These are phyloP conservation scores for Cymbopogon citratus DNA, from an alignment of 176 grass and related monocot species.

Conservation along the genomic window DNA sequence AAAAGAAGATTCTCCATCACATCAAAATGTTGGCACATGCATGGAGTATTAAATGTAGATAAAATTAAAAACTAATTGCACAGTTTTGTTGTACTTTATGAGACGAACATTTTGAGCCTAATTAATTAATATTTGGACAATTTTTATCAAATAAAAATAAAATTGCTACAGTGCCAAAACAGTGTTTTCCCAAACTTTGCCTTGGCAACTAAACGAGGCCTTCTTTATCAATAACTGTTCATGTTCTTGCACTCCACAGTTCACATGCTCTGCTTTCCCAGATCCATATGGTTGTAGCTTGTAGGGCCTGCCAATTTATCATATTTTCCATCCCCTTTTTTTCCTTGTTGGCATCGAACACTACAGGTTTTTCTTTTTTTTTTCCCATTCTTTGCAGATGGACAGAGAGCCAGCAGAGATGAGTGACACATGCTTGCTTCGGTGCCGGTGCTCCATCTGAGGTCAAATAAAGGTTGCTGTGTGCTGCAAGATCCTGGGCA, in stretches of 20 bases:
- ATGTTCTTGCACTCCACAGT: neutral
- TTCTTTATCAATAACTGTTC: too few relatives aligned
- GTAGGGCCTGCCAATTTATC: neutral
- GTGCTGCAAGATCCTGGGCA: conserved; percentile 27
- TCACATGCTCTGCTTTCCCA: neutral
- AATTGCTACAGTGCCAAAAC: too few relatives aligned
- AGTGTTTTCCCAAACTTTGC: too few relatives aligned
- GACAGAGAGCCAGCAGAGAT: neutral
- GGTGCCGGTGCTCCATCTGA: neutral
- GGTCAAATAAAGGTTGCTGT: neutral
- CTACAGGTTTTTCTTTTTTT: neutral
- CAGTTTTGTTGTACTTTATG: too few relatives aligned
- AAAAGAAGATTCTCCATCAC: too few relatives aligned
- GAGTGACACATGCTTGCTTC: neutral
- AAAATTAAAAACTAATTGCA: too few relatives aligned
- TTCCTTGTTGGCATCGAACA: neutral
- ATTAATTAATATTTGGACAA: too few relatives aligned
- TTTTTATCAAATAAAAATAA: too few relatives aligned
- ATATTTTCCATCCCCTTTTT: neutral
- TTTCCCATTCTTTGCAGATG: neutral
- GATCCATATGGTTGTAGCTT: neutral
- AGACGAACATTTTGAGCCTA: too few relatives aligned
- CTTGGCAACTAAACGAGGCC: too few relatives aligned
- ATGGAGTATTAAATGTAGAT: too few relatives aligned
- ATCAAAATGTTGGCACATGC: too few relatives aligned